Conservation (phyloP, 2,329 filamentous ascomycete species). For the Fusarium sp. region DNA sequence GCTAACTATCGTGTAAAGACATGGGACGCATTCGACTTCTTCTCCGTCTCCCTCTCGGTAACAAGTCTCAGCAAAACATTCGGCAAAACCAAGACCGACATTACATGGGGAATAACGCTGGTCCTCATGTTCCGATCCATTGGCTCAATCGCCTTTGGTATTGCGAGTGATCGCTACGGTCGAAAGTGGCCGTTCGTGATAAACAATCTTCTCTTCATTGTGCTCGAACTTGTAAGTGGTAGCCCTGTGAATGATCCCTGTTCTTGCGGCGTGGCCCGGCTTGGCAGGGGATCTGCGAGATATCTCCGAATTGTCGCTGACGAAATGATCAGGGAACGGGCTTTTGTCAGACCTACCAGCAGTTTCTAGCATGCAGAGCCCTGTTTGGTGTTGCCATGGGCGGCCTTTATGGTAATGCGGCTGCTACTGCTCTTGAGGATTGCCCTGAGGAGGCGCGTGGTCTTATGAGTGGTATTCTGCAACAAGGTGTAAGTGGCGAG, state of each 20-base stretch:
- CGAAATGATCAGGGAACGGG: conserved; percentile 67
- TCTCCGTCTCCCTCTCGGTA: conserved; percentile 72
- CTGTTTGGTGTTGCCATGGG: conserved; percentile 88
- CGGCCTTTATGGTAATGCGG: conserved; percentile 82
- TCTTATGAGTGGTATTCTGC: conserved; percentile 80
- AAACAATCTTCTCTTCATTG: conserved; percentile 79
- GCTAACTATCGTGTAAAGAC: conserved; percentile 54
- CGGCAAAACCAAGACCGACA: conserved; percentile 65
- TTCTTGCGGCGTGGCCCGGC: conserved; percentile 7
- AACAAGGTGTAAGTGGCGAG: conserved; percentile 68
- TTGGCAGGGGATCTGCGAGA: conserved; percentile 14
- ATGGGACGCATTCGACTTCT: conserved; percentile 76
- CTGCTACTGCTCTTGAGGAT: conserved; percentile 83
- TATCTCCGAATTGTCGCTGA: conserved; percentile 19
- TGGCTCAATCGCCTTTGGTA: conserved; percentile 66
- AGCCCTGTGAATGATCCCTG: background rate
- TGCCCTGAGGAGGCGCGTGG: conserved; percentile 76
- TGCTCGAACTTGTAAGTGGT: conserved; percentile 73
- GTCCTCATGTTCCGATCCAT: conserved; percentile 72
- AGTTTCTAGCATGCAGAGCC: conserved; percentile 80
- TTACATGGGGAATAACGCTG: conserved; percentile 74
- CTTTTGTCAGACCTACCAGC: conserved; percentile 74
- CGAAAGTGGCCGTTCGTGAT: conserved; percentile 80
- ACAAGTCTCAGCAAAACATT: conserved; percentile 66
- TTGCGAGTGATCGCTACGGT: conserved; percentile 68